phyloP scores from a whole-genome alignment of 371 early-diverging fungal species.

The Entomophthora muscae region DNA sequence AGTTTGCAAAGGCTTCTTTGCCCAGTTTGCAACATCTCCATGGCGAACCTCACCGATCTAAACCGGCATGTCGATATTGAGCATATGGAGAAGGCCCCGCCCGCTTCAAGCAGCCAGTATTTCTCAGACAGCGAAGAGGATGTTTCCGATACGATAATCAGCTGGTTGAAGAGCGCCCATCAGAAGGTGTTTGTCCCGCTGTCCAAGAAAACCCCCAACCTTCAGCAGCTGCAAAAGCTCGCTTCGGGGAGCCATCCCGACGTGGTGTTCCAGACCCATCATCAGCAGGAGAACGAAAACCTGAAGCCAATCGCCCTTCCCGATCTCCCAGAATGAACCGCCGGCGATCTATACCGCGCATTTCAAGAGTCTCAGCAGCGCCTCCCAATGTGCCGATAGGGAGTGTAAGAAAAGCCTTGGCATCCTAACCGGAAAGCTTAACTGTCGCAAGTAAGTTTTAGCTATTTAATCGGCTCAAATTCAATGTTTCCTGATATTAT shows the following conservation, averaged over 20 bases:
- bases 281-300: not conserved
- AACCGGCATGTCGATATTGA: not conserved
- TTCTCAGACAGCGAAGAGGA: not conserved
- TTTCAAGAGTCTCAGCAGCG: not conserved
- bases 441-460: not conserved
- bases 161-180: not conserved
- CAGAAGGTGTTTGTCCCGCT: not conserved
- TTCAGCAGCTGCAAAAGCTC: conserved; percentile 4
- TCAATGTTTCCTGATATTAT: not conserved
- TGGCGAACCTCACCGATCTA: not conserved
- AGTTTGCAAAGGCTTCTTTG: not conserved
- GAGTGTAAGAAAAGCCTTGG: conserved; percentile 5
- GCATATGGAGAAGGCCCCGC: not conserved
- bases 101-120: not conserved
- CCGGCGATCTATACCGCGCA: not conserved
- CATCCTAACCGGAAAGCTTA: not conserved
- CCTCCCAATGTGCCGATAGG: not conserved
- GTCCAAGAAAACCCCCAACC: not conserved
- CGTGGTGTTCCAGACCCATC: not conserved
- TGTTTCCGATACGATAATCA: not conserved
- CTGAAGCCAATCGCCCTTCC: not conserved
- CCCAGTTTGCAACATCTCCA: not conserved
- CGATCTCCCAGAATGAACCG: not conserved
- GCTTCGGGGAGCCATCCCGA: not conserved
- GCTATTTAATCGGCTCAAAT: too few relatives aligned